phyloP scores from a whole-genome alignment of 768 basidiomycete genomes.

The Amanita exitialis region DNA sequence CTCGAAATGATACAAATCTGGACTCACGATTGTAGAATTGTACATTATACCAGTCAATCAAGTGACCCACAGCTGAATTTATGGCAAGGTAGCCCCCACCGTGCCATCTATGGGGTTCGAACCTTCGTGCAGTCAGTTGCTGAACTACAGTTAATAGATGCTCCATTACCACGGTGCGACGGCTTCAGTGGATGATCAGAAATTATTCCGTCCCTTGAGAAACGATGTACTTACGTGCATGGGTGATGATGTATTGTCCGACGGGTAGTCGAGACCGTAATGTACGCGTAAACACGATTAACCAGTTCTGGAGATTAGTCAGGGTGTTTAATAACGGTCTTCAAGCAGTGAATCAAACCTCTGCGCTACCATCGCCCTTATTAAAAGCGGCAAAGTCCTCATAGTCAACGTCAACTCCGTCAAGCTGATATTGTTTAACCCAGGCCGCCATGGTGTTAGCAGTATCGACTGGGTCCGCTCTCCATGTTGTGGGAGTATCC shows the following conservation, averaged over 20 bases:
- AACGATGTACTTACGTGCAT: constrained; percentile 33
- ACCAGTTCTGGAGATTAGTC: constrained; percentile 25
- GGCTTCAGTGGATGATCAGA: constrained; percentile 18
- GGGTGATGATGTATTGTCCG: constrained; percentile 40
- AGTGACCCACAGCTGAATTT: constrained; percentile 37
- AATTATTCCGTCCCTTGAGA: background rate
- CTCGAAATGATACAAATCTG: background rate
- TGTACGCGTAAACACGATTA: constrained; percentile 41
- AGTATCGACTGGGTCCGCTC: constrained; percentile 47
- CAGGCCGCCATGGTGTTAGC: constrained; percentile 59
- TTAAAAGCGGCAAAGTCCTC: constrained; percentile 61
- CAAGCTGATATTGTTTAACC: constrained; percentile 52
- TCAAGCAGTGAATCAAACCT: constrained; percentile 19
- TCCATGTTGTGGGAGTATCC: constrained; percentile 44
- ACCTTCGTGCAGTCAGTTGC: constrained; percentile 19
- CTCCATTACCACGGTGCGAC: constrained; percentile 34
- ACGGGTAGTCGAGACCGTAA: constrained; percentile 38
- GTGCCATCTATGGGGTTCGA: constrained; percentile 26
- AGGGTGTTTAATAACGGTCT: background rate
- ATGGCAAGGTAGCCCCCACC: constrained; percentile 50
- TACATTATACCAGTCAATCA: constrained; percentile 59
- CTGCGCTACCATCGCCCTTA: constrained; percentile 38
- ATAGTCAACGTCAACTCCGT: constrained; percentile 71
- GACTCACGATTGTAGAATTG: constrained; percentile 26
- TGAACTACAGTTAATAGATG: background rate